Conservation (phyloP, 306 rosid species). For the Carpinus viminea region DNA sequence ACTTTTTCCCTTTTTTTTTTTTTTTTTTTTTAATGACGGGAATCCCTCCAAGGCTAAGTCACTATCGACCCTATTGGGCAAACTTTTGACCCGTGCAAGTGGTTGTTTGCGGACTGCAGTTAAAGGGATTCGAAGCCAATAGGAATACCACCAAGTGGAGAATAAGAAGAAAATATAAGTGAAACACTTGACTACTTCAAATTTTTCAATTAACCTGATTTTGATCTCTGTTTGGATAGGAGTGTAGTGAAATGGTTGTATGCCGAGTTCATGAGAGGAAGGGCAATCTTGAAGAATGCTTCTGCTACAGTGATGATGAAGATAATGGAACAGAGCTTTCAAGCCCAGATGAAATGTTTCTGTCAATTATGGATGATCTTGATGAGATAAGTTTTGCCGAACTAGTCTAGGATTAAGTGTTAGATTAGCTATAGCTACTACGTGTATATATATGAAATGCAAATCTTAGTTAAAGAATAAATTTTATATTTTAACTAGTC, state of each 20-base stretch:
- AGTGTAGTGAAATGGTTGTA: slow-evolving; percentile 41
- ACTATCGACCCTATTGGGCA: too few relatives aligned
- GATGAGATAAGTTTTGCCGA: slow-evolving; percentile 25
- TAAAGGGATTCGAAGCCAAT: too few relatives aligned
- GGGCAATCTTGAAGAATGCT: slow-evolving; percentile 25
- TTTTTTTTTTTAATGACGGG: too few relatives aligned
- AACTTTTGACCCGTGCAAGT: too few relatives aligned
- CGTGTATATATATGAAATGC: background rate
- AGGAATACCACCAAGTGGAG: too few relatives aligned
- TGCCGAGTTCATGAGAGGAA: slow-evolving; percentile 52
- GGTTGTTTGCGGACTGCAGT: too few relatives aligned
- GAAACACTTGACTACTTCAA: background rate
- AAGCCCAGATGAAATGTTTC: slow-evolving; percentile 42
- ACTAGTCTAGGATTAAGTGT: slow-evolving; percentile 4
- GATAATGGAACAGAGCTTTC: slow-evolving; percentile 52
- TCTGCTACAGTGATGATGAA: slow-evolving; percentile 32
- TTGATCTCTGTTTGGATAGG: slow-evolving; percentile 24
- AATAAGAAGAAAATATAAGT: slow-evolving; percentile 27
- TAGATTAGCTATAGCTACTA: background rate
- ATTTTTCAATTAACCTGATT: background rate
- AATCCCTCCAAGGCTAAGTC: too few relatives aligned
- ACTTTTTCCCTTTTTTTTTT: background rate
- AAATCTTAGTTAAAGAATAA: background rate
- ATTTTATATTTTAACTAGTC: background rate
- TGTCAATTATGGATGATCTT: slow-evolving; percentile 44